phyloP scores from a whole-genome alignment of 768 basidiomycete species.

The Naganishia onofrii region DNA sequence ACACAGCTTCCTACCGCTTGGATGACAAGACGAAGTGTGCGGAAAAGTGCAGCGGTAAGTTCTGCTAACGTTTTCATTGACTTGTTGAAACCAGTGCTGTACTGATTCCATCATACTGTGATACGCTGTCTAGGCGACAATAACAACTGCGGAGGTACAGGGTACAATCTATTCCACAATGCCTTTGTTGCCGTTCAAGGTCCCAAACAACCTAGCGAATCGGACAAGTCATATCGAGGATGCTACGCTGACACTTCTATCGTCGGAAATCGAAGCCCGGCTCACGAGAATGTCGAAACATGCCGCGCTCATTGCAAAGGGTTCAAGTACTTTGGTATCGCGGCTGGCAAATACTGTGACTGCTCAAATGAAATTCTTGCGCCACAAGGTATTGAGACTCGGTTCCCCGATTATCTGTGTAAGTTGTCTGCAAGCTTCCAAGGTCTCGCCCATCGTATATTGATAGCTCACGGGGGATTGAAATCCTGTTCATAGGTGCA shows the following conservation, averaged over 20 bases:
- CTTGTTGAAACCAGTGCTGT: neutral
- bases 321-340: slow-evolving; percentile 24
- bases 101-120: neutral
- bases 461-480: no score
- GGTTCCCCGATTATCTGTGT: slow-evolving; percentile 23
- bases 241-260: slow-evolving; percentile 14
- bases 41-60: slow-evolving; percentile 20
- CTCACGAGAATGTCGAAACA: slow-evolving; percentile 6
- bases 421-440: neutral
- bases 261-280: neutral
- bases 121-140: neutral
- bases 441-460: neutral
- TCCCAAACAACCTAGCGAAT: slow-evolving; percentile 21
- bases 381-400: slow-evolving; percentile 15
- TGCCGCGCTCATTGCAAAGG: slow-evolving; percentile 25
- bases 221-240: slow-evolving; percentile 27
- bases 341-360: slow-evolving; percentile 16
- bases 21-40: slow-evolving; percentile 19
- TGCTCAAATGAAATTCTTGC: slow-evolving; percentile 2
- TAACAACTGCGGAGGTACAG: slow-evolving; percentile 19
- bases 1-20: neutral
- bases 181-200: slow-evolving; percentile 6
- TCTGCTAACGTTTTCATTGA: neutral
- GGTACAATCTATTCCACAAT: slow-evolving; percentile 11
- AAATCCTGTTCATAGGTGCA: slow-evolving; percentile 19